A percentile compares a stretch with the other conserved stretches of the same genome.
phyloP scores from a whole-genome alignment of 176 grass and related monocot genomes.

The Neostapfia colusana region DNA sequence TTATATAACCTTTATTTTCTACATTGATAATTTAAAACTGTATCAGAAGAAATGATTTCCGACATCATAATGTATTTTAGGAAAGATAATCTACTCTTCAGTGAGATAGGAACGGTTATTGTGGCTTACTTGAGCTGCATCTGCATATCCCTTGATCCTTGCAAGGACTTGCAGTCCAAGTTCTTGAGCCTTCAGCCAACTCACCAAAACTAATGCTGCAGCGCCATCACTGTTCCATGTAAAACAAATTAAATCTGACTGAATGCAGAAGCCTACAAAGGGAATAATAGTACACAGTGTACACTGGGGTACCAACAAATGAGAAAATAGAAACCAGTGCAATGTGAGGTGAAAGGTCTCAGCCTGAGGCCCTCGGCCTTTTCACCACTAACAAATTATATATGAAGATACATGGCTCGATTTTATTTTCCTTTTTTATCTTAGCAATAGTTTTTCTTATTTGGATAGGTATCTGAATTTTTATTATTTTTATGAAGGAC shows the following conservation, averaged over 20 bases:
- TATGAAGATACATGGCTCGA: neutral
- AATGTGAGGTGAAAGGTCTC: neutral
- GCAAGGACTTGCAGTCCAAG: conserved; percentile 77
- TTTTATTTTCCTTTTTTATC: neutral
- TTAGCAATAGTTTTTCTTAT: neutral
- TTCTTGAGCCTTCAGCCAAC: conserved; percentile 77
- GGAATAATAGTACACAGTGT: neutral
- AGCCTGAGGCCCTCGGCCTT: neutral
- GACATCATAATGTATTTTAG: neutral
- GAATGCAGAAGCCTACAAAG: neutral
- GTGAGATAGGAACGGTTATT: neutral
- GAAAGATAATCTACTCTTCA: neutral
- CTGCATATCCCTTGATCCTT: conserved; percentile 80
- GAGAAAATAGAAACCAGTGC: neutral
- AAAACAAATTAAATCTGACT: conserved; percentile 28
- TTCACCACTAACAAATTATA: conserved; percentile 15
- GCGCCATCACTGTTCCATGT: conserved; percentile 60
- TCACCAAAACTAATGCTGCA: conserved; percentile 72
- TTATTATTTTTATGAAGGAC: too few species aligned
- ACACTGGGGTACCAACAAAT: neutral
- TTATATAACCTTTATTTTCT: neutral
- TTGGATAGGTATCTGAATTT: neutral
- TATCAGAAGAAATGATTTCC: neutral
- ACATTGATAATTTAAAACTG: neutral
- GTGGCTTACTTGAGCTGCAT: conserved; percentile 79